Evolutionary conservation across 257 asterid species (phyloP), one percentile per base, ranked within the genome.

Genomic region (Craterostigma plantagineum): DNA sequence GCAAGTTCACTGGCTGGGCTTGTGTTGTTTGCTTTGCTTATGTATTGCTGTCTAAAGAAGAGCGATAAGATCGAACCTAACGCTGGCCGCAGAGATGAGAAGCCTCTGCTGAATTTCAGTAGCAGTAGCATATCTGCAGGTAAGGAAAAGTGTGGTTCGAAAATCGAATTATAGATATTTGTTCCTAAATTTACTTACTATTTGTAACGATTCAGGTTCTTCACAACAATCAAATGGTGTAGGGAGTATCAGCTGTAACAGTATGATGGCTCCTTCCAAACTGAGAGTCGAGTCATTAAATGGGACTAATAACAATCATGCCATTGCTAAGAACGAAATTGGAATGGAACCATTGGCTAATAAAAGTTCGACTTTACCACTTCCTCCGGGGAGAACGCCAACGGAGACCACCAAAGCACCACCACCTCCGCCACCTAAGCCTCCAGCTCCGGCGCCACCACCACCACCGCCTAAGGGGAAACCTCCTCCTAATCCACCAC

Each of bases 401-500:
- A 23, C 30, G 6, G 30, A 23, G 30, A 67, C 63, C 33, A 65
- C 71, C 11, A 67, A 72, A 14, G 61, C 70, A 10, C 57, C 67
- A 13, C 66, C 65, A 0, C 77, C 76, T 38, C 71, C 85, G 23
- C 82, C 90, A 27, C 77, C 83, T 33, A 68, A 72, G 60, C 75
- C 77, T 7, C 64, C 73, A 1, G 63, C 79, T 50, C 79, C 93
- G 0, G 66, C 75, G 34, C 82, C 93, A 18, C 98, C 98, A 34
- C 86, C 98, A 8, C 98, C 84, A 35, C 93, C 95, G 18, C 73
- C 51, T 61, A 48, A 12, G 30, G 58, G 47, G 34, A 59, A 52
- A 2, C 79, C 68, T 39, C 91, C 92, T 43, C 91, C 94, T 40
- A 74, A 60, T 63, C 77, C 91, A 12, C 92, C 91, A 42, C 49